Conservation (phyloP, 208 protist genomes). For the Trypanosoma mega region DNA sequence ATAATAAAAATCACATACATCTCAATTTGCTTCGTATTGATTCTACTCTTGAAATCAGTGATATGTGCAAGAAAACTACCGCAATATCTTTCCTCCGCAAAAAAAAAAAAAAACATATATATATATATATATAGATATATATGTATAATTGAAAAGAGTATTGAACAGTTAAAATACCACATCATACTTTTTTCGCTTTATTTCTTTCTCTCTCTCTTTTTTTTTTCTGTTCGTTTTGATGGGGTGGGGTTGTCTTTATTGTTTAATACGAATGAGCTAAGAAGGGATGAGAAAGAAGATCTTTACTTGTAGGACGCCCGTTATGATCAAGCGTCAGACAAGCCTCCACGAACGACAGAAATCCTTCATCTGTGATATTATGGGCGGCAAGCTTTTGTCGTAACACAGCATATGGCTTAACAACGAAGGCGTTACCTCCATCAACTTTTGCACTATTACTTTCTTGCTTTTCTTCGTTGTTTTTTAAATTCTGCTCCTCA, state of each 20-base stretch:
- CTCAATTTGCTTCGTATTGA: no score
- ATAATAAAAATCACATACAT: no score
- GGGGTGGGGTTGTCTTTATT: neutral
- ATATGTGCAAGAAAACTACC: no score
- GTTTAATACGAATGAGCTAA: conserved; percentile 34
- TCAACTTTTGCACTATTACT: neutral
- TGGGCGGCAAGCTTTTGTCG: conserved; percentile 68
- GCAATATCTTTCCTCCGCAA: no score
- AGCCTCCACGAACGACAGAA: conserved; percentile 87
- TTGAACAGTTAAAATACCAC: no score
- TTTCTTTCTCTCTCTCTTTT: neutral
- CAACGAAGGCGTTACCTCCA: neutral
- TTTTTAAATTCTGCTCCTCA: conserved; percentile 16
- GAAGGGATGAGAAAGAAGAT: conserved; percentile 88
- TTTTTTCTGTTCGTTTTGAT: neutral
- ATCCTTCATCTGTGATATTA: conserved; percentile 66
- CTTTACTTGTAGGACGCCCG: conserved; percentile 59
- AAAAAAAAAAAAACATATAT: no score
- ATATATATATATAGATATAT: no score
- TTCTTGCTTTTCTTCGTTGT: neutral
- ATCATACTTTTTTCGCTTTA: no score
- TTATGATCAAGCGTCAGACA: conserved; percentile 88
- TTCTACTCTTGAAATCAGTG: no score
- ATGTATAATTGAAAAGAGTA: no score
- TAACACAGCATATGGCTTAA: conserved; percentile 65